These are phyloP conservation scores for Ophiostoma triangulosporum DNA, from an alignment of 2,329 filamentous ascomycete species.

Conservation along the genomic window DNA sequence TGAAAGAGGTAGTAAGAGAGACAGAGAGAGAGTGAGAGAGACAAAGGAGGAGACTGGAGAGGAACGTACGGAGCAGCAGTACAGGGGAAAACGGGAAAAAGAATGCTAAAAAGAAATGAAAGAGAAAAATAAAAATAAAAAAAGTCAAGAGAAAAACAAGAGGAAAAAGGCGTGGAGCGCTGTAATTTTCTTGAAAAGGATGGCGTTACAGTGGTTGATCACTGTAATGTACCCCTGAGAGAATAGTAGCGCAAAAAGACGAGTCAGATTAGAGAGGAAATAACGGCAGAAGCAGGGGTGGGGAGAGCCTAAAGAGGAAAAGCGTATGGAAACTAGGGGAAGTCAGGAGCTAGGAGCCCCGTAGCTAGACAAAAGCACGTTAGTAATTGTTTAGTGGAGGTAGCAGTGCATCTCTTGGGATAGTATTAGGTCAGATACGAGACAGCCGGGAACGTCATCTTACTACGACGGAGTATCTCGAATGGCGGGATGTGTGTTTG, in stretches of 20 bases:
- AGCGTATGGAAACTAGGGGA: conserved; percentile 4
- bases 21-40: not conserved
- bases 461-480: too few species aligned
- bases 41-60: conserved; percentile 1
- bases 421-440: too few species aligned
- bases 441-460: too few species aligned
- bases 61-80: not conserved
- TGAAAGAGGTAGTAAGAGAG: not conserved
- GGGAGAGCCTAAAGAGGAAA: conserved; percentile 9
- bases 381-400: too few species aligned
- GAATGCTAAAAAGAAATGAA: conserved; percentile 2
- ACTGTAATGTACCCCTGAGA: not conserved
- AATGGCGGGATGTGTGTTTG: too few species aligned
- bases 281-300: conserved; percentile 5
- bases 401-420: too few species aligned
- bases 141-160: not conserved
- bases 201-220: not conserved
- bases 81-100: not conserved
- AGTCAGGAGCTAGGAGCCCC: conserved; percentile 1
- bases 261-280: conserved; percentile 7
- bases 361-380: not conserved
- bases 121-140: not conserved
- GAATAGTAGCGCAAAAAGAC: not conserved
- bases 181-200: too few species aligned
- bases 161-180: not conserved